Conservation (phyloP, 352 stramenopile genomes). For the Pythium myriotylum region DNA sequence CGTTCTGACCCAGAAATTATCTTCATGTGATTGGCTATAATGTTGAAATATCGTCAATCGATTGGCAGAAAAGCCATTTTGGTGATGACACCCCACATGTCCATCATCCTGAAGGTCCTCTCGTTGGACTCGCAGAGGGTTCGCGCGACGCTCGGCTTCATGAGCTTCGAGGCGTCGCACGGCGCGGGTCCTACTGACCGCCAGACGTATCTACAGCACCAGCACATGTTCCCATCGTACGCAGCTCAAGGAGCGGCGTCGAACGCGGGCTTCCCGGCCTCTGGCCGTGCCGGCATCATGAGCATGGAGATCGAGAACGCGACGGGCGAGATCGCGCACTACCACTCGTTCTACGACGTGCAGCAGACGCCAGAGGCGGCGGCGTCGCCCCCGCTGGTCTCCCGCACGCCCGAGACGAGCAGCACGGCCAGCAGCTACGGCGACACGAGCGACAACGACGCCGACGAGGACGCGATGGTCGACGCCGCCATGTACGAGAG, state of each 20-base stretch:
- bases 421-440: neutral
- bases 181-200: no score
- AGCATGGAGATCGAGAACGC: neutral
- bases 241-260: neutral
- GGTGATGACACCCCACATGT: neutral
- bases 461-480: conserved; percentile 15
- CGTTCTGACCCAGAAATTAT: neutral
- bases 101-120: neutral
- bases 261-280: neutral
- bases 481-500: conserved; percentile 19
- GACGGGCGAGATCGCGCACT: neutral
- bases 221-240: neutral
- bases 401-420: neutral
- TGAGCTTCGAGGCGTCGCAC: conserved; percentile 4
- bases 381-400: neutral
- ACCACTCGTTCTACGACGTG: neutral
- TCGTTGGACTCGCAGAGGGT: neutral
- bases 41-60: neutral
- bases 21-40: neutral
- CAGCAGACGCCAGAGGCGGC: neutral
- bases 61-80: neutral
- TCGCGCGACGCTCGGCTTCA: neutral
- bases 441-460: conserved; percentile 4
- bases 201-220: neutral
- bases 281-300: neutral